A percentile compares a stretch with the other conserved stretches of the same genome.
phyloP scores from a whole-genome alignment of 352 stramenopile species.

The Globisporangium orthogonon region DNA sequence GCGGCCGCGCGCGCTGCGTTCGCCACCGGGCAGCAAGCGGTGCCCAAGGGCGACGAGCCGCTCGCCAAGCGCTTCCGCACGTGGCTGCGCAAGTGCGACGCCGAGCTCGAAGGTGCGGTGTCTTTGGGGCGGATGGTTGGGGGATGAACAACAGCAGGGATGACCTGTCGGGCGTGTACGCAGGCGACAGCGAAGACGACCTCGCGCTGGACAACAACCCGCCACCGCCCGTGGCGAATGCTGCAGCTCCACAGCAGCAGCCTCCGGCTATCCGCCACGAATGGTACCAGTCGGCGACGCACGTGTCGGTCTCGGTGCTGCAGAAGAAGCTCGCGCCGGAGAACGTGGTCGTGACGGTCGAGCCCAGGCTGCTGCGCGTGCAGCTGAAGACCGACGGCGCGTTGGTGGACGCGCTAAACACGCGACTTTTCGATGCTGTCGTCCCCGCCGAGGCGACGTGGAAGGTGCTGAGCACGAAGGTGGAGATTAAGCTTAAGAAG shows the following conservation, averaged over 20 bases:
- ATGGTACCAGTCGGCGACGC: slow-evolving; percentile 79
- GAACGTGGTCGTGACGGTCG: slow-evolving; percentile 54
- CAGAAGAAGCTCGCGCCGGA: slow-evolving; percentile 73
- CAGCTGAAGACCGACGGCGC: slow-evolving; percentile 41
- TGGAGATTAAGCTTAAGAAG: slow-evolving; percentile 86
- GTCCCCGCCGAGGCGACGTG: slow-evolving; percentile 46
- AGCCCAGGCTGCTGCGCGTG: slow-evolving; percentile 42
- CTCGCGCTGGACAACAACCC: slow-evolving; percentile 4
- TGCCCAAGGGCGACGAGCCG: slow-evolving; percentile 18
- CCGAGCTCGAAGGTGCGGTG: slow-evolving; percentile 60
- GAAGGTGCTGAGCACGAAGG: slow-evolving; percentile 57
- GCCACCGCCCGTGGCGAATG: not conserved
- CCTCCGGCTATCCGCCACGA: slow-evolving; percentile 36
- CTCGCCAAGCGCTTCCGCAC: slow-evolving; percentile 63
- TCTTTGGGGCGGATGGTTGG: too few species aligned
- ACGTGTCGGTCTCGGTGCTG: slow-evolving; percentile 80
- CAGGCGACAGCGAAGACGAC: slow-evolving; percentile 8
- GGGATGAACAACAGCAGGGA: too few species aligned
- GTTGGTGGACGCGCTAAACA: slow-evolving; percentile 53
- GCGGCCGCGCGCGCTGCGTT: slow-evolving; percentile 10
- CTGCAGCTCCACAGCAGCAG: not conserved
- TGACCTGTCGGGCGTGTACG: not conserved
- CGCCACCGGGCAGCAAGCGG: not conserved
- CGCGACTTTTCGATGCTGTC: slow-evolving; percentile 70
- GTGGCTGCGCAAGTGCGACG: slow-evolving; percentile 87